A percentile compares a stretch with the other conserved stretches of the same genome.
phyloP scores from a whole-genome alignment of 371 early-diverging fungal genomes.

The Quaeritorhiza haematococci region DNA sequence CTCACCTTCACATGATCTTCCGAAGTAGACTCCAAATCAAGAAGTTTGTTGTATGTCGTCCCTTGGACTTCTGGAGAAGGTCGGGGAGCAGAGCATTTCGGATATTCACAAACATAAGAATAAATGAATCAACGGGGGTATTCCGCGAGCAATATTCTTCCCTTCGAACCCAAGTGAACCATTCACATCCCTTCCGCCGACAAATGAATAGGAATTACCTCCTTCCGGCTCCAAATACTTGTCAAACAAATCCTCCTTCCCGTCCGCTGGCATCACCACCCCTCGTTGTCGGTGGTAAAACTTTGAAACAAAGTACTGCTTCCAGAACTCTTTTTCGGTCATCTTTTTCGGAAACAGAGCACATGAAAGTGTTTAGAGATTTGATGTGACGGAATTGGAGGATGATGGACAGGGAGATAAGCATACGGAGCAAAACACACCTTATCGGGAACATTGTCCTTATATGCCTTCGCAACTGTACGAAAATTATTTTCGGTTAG shows the following conservation, averaged over 20 bases:
- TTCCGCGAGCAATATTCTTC: no score
- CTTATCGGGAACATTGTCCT: conserved; percentile 78
- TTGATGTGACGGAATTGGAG: neutral
- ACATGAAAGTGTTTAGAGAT: neutral
- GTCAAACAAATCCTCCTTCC: conserved; percentile 80
- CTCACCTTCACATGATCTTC: conserved; percentile 63
- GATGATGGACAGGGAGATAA: neutral
- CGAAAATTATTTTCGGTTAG: no score
- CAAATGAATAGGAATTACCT: no score
- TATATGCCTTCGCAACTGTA: conserved; percentile 74
- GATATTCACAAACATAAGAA: no score
- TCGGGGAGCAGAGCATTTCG: no score
- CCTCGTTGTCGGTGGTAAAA: conserved; percentile 80
- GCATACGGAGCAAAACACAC: conserved; percentile 20
- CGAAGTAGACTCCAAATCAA: conserved; percentile 74
- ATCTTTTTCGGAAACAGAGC: conserved; percentile 28
- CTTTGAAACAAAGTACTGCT: conserved; percentile 74
- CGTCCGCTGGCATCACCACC: conserved; percentile 50
- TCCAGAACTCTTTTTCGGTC: conserved; percentile 83
- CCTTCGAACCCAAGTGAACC: no score
- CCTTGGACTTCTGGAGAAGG: no score
- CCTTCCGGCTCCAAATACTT: conserved; percentile 77
- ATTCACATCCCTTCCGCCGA: no score
- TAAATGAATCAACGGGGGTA: no score
- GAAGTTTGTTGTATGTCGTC: conserved; percentile 57